Base-by-base conservation (phyloP, 495 filamentous ascomycete species). In the Tuber borchii region DNA sequence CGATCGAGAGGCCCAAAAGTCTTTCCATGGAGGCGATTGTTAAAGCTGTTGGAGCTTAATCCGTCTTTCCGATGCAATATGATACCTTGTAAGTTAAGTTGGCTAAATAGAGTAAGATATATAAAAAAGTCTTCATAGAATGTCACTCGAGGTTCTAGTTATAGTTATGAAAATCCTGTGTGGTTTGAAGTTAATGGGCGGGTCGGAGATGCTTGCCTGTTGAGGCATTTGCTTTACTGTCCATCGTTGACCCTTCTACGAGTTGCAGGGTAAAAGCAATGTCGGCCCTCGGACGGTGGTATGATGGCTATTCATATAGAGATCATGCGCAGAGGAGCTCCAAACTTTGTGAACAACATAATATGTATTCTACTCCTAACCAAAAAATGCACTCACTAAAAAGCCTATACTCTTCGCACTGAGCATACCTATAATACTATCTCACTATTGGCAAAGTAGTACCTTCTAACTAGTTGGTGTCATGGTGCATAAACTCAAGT, bases 1-100 rank as follows among this genome's bases (percentile, higher is more conserved):
- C 95, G n/a, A 99, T 99, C 84, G 95, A 99, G 89, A 86, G 95
- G 79, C 95, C 95, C 56, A 99, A 99, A 90, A 97, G 93, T 85
- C 95, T 97, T 83, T 93, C 97, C 86, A 86, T 99, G 76, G 85
- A 91, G 83, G 94, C 94, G 20, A 84, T 97, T 75, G 81, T 97
- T 78, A 90, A 91, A 84, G 70, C 71, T 31, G 42, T 82, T 56
- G 79, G 46, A 1, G 73, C 46, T 12, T 79, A 26, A 65, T 65
- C 26, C 34, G 14, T 16, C 31, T 1, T 14, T 34, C 31, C 4
- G 16, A 65, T 16, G 5, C 8, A 26, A 8, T 17, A 73, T 40
- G 76, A 70, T 56, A 69, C 17, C 73, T 31, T 9, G n/a, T 39
- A 9, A 2, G 20, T 65, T 70, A 46, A 42, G 37, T 40, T 72